These are phyloP conservation scores for Fusarium clavum DNA, from an alignment of 2,329 filamentous ascomycete species.

Conservation along the genomic window DNA sequence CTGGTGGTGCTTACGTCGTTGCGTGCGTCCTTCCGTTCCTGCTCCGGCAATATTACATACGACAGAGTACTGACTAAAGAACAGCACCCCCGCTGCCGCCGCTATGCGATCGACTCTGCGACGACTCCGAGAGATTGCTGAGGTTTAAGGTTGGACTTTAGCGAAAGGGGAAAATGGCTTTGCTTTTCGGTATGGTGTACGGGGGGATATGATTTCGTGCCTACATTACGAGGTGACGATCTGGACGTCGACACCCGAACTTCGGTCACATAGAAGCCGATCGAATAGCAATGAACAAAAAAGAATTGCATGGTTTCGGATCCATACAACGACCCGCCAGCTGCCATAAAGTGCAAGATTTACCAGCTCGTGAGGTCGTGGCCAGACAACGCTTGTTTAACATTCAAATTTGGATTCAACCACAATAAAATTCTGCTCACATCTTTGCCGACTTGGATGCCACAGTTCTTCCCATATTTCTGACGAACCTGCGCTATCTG, in stretches of 20 bases:
- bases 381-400: constrained; percentile 18
- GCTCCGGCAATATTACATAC: not conserved
- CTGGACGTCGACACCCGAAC: constrained; percentile 56
- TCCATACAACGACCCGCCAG: constrained; percentile 42
- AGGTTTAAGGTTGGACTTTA: constrained; percentile 73
- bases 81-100: constrained; percentile 89
- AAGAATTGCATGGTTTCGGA: constrained; percentile 53
- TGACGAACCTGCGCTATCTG: not conserved
- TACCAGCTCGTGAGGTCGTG: constrained; percentile 17
- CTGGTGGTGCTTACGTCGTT: constrained; percentile 87
- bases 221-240: constrained; percentile 58
- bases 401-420: not conserved
- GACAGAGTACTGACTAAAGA: constrained; percentile 46
- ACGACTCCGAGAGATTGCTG: constrained; percentile 96
- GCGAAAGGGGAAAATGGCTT: constrained; percentile 53
- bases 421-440: not conserved
- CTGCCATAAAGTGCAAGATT: not conserved
- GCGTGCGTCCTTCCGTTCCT: constrained; percentile 76
- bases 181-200: constrained; percentile 62
- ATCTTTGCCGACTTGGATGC: not conserved
- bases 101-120: constrained; percentile 96
- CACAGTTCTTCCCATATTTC: not conserved
- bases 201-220: constrained; percentile 58
- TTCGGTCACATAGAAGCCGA: constrained; percentile 55
- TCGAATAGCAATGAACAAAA: constrained; percentile 59